These are phyloP conservation scores for Vanderwaltozyma tropicalis DNA, from an alignment of 805 yeast species.

Conservation along the genomic window DNA sequence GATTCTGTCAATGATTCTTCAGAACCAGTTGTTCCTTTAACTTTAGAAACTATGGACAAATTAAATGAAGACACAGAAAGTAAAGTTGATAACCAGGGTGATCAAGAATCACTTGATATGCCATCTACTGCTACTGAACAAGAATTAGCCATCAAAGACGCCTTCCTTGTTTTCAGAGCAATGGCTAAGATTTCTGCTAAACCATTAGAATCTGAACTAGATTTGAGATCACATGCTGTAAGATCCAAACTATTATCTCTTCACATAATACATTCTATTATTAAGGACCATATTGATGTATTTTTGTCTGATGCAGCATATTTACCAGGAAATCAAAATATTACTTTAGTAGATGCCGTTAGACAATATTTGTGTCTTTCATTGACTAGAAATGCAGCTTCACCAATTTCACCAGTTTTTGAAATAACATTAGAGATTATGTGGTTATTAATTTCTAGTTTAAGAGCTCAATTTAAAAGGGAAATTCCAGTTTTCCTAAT, in stretches of 20 bases:
- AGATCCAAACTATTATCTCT: conserved; percentile 83
- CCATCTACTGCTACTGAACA: conserved; percentile 29
- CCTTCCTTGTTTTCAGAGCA: conserved; percentile 84
- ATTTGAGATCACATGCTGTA: conserved; percentile 84
- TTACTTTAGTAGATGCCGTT: conserved; percentile 64
- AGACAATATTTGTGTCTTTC: conserved; percentile 76
- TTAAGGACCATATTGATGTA: conserved; percentile 75
- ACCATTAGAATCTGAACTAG: conserved; percentile 65
- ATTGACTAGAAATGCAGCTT: conserved; percentile 84
- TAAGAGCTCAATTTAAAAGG: conserved; percentile 79
- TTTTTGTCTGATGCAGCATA: conserved; percentile 53
- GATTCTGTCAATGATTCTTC: not conserved
- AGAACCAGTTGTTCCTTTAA: conserved; percentile 30
- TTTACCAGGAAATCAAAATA: conserved; percentile 44
- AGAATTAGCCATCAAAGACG: conserved; percentile 75
- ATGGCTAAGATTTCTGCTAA: conserved; percentile 90
- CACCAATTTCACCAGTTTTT: conserved; percentile 82
- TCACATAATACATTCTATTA: conserved; percentile 76
- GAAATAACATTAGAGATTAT: conserved; percentile 87
- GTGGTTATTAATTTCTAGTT: conserved; percentile 75
- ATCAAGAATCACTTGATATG: conserved; percentile 3
- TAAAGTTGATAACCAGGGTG: conserved; percentile 35
- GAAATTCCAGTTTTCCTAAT: conserved; percentile 90
- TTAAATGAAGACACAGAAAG: conserved; percentile 47
- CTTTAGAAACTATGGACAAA: conserved; percentile 50